A percentile compares a stretch with the other conserved stretches of the same genome.
phyloP scores from a whole-genome alignment of 2,329 filamentous ascomycete species.

The Peltaster fructicola region DNA sequence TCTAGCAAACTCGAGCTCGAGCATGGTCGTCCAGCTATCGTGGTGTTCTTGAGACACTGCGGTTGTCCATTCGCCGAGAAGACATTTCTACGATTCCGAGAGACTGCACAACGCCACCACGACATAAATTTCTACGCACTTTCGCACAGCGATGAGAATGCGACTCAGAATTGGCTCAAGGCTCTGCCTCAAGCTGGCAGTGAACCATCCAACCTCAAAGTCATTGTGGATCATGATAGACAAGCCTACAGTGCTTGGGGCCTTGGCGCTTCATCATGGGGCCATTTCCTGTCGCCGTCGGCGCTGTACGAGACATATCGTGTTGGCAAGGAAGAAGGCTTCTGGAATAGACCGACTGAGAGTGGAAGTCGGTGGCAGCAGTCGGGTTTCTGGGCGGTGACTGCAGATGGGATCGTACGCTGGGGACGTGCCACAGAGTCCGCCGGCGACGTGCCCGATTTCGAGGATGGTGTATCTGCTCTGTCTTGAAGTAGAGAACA shows the following conservation, averaged over 20 bases:
- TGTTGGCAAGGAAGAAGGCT: slow-evolving; percentile 43
- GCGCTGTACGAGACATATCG: slow-evolving; percentile 40
- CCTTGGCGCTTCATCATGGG: slow-evolving; percentile 40
- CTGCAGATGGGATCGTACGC: slow-evolving; percentile 32
- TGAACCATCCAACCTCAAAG: slow-evolving; percentile 38
- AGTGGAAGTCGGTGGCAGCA: slow-evolving; percentile 54
- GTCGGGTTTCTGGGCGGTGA: slow-evolving; percentile 45
- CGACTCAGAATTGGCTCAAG: slow-evolving; percentile 41
- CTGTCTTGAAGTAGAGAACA: too few species aligned
- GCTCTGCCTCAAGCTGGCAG: slow-evolving; percentile 23
- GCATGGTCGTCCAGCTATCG: slow-evolving; percentile 36
- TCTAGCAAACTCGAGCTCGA: slow-evolving; percentile 36
- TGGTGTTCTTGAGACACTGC: slow-evolving; percentile 55
- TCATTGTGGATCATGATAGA: slow-evolving; percentile 43
- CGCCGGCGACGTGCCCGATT: slow-evolving; percentile 9
- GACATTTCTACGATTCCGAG: slow-evolving; percentile 32
- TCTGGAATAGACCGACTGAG: slow-evolving; percentile 48
- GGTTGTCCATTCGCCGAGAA: slow-evolving; percentile 49
- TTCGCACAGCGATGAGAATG: slow-evolving; percentile 38
- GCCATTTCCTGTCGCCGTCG: slow-evolving; percentile 44
- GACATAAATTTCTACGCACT: slow-evolving; percentile 42
- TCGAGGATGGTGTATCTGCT: slow-evolving; percentile 4
- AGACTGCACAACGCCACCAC: slow-evolving; percentile 32
- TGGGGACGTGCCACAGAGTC: slow-evolving; percentile 24
- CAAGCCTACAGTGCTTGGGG: slow-evolving; percentile 49